Base-by-base conservation (phyloP, 345 rosid species). In the Triadica sebifera region DNA sequence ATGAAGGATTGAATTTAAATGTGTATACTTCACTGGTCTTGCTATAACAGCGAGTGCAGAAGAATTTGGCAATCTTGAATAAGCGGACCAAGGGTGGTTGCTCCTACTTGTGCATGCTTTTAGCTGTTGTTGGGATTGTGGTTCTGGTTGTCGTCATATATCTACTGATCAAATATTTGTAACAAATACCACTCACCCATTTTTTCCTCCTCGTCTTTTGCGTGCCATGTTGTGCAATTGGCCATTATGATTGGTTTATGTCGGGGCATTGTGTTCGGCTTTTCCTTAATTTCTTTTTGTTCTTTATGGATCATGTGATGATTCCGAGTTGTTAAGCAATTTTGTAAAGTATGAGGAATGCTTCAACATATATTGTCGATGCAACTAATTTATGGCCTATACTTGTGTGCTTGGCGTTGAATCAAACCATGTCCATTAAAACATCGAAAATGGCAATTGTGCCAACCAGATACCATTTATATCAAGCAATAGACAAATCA, bases 71-170 rank as follows among this genome's bases (percentile, higher is more conserved):
- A 7, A 66, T 90, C 43, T 78, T 95, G 94, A 95, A 91, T 83
- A 91, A 86, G 87, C 93, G 96, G 49, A 90, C 97, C 64, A 90
- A 84, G 84, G 94, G 96, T 41, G 94, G 98, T 29, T 95, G 98
- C 80, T 77, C 98, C 46, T 91, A 96, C 89, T 78, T 67, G 77
- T 17, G 53, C 77, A 53, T 95, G 98, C 89, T 93, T 39, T 65
- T 91, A 78, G 85, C 98, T 8, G 84, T 88, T 67, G 67, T 88
- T 0, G 98, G 97, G 49, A 93, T 95, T 12, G 94, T 95, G 71
- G 83, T 82, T 83, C 92, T 95, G 79, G 84, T 83, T 55, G 90
- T 90, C 53, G 86, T 78, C 51, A 79, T 93, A 72, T 95, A 85
- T 73, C 39, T 91, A 45, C 81, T 93, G 80, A 78, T 93, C 80